phyloP scores from a whole-genome alignment of 352 stramenopile genomes.

The Phytophthora pseudosyringae region DNA sequence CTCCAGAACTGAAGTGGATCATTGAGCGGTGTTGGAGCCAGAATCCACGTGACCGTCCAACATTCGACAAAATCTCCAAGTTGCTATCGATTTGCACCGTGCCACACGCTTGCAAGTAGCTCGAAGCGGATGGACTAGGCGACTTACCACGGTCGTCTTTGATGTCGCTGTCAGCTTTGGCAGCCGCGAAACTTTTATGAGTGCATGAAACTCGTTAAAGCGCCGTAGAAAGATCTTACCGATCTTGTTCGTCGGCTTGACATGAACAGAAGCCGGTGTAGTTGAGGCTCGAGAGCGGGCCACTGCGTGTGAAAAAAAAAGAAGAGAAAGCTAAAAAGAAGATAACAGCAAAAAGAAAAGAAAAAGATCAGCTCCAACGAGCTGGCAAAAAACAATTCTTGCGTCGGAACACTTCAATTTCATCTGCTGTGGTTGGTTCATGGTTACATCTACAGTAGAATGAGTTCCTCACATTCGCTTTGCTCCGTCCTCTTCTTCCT shows the following conservation, averaged over 20 bases:
- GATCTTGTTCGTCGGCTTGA: constrained; percentile 39
- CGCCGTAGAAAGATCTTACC: constrained; percentile 30
- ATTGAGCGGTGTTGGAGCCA: constrained; percentile 35
- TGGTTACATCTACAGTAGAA: background rate
- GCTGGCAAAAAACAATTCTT: constrained; percentile 25
- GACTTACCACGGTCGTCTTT: constrained; percentile 6
- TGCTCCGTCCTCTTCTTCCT: background rate
- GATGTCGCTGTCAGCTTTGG: constrained; percentile 10
- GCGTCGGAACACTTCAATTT: background rate
- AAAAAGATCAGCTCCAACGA: constrained; percentile 26
- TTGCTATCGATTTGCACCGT: constrained; percentile 28
- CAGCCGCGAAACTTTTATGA: constrained; percentile 26
- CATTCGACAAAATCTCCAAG: constrained; percentile 32
- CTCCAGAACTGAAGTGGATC: constrained; percentile 22
- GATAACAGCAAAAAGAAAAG: constrained; percentile 24
- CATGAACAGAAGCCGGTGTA: constrained; percentile 36
- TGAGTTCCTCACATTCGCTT: constrained; percentile 3
- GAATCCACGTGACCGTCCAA: constrained; percentile 22
- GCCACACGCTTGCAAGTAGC: constrained; percentile 30
- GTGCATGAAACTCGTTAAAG: constrained; percentile 31
- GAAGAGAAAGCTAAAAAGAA: constrained; percentile 22
- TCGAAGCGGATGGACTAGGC: background rate
- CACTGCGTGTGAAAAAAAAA: constrained; percentile 13
- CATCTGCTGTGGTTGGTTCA: background rate
- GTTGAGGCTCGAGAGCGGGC: constrained; percentile 6